Evolutionary conservation across 1,139 yeast species (phyloP), one percentile per base, ranked within the genome.

Genomic region (Hansenula anomala): DNA sequence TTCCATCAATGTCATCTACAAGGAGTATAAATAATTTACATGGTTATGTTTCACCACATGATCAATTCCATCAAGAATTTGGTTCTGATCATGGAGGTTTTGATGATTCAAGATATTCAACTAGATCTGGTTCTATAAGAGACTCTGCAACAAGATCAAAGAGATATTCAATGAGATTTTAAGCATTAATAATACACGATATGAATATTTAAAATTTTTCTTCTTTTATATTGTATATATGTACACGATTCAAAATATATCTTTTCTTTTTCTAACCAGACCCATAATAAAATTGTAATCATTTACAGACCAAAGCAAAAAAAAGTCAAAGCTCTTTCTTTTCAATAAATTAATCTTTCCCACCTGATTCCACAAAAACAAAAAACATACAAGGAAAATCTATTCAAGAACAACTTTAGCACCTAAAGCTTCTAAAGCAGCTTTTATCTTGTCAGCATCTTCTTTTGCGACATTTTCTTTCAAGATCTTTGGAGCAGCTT

Each of bases 391-490:
- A 8, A 9, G 11, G 15, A 15, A 16, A 18, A 30, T 30, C 69
- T 80, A 92, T 72, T 92, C 98, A 64, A 92, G 73, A 44, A 78
- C 56, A 57, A 92, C 75, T 77, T 92, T 92, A 52, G 96, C 98
- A 61, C 98, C 98, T 57, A 89, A 78, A 43, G 81, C 95, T 71
- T 92, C 98, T 61, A 94, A 75, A 46, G 96, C 80, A 49, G 86
- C 75, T 75, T 92, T 92, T 63, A 92, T 86, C 76, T 77, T 77
- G 47, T 78, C 84, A 45, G 84, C 84, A 55, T 79, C 86, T 57
- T 78, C 85, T 64, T 78, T 78, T 47, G 82, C 77, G 39, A 78
- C 80, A 49, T 78, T 78, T 41, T 79, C 86, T 50, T 65, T 65
- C 41, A 66, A 75, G 36, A 86, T 73, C 75, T 92, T 92, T 55